A percentile compares a stretch with the other conserved stretches of the same genome.
Conservation (phyloP, 345 rosid species). For the Eucalyptus victrix region DNA sequence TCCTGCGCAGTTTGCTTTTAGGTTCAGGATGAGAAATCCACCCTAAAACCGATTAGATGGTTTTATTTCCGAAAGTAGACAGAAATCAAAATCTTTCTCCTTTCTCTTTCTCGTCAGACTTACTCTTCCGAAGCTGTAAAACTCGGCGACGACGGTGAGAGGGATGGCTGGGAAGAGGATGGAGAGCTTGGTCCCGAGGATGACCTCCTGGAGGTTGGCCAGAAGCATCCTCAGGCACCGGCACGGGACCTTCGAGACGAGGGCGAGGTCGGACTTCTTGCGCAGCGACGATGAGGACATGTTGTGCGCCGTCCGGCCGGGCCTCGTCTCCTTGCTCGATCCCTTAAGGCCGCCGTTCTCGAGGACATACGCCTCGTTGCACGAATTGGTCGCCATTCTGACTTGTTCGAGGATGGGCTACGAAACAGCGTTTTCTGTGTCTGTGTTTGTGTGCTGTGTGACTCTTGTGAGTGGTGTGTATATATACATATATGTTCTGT, state of each 20-base stretch:
- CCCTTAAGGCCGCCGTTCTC: constrained; percentile 57
- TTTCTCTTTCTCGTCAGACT: not conserved
- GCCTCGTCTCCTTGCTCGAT: constrained; percentile 41
- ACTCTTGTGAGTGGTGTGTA: not conserved
- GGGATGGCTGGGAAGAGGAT: constrained; percentile 77
- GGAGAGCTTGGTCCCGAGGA: constrained; percentile 75
- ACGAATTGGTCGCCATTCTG: constrained; percentile 7
- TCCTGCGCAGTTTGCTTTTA: not conserved
- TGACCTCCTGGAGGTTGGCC: constrained; percentile 71
- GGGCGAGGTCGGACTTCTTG: constrained; percentile 58
- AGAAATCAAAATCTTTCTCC: not conserved
- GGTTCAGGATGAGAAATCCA: not conserved
- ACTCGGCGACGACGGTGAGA: constrained; percentile 50
- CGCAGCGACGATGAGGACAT: constrained; percentile 76
- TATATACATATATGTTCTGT: not conserved
- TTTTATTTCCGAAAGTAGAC: not conserved
- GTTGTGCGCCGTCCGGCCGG: constrained; percentile 73
- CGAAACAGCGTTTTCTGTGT: not conserved
- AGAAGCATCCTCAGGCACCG: constrained; percentile 28
- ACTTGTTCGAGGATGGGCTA: not conserved
- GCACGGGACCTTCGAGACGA: constrained; percentile 46
- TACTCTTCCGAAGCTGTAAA: constrained; percentile 47
- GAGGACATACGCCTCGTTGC: constrained; percentile 21
- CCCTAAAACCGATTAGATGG: not conserved
- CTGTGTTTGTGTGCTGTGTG: not conserved